Conservation (phyloP, 2,329 filamentous ascomycete genomes). For the Calonectria pseudoturangicola region DNA sequence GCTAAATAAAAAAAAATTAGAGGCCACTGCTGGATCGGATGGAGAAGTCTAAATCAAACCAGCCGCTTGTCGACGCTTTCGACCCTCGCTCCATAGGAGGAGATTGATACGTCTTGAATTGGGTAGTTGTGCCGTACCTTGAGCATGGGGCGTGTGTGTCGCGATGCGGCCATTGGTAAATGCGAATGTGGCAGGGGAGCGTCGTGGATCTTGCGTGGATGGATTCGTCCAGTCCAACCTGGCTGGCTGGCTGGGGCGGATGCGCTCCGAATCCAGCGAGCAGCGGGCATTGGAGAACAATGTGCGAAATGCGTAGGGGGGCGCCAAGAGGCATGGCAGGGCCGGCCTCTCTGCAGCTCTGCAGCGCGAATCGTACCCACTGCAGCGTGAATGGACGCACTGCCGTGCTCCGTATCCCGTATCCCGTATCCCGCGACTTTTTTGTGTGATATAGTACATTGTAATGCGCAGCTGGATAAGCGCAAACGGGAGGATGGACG, state of each 20-base stretch:
- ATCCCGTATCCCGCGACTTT: background rate
- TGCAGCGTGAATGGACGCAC: background rate
- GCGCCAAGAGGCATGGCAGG: conserved; percentile 12
- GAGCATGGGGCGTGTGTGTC: conserved; percentile 15
- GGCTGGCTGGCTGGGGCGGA: background rate
- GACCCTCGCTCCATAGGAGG: conserved; percentile 18
- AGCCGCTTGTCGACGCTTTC: conserved; percentile 8
- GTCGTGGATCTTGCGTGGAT: conserved; percentile 29
- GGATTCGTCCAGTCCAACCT: conserved; percentile 1
- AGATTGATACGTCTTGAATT: conserved; percentile 29
- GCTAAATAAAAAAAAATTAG: conserved; percentile 18
- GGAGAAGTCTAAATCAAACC: conserved; percentile 24
- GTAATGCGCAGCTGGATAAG: conserved; percentile 12
- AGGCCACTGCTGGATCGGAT: conserved; percentile 19
- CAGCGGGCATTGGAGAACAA: conserved; percentile 19
- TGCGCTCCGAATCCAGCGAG: conserved; percentile 20
- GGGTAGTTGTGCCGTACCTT: conserved; percentile 13
- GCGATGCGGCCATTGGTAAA: conserved; percentile 19
- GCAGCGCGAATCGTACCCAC: background rate
- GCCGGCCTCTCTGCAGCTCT: background rate
- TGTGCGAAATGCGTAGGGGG: conserved; percentile 16
- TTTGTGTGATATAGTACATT: conserved; percentile 3
- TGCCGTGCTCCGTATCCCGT: background rate
- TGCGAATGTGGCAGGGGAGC: conserved; percentile 28
- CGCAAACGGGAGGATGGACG: conserved; percentile 3